These are phyloP conservation scores for Ogataea degrootiae DNA, from an alignment of 805 yeast species.

Conservation along the genomic window DNA sequence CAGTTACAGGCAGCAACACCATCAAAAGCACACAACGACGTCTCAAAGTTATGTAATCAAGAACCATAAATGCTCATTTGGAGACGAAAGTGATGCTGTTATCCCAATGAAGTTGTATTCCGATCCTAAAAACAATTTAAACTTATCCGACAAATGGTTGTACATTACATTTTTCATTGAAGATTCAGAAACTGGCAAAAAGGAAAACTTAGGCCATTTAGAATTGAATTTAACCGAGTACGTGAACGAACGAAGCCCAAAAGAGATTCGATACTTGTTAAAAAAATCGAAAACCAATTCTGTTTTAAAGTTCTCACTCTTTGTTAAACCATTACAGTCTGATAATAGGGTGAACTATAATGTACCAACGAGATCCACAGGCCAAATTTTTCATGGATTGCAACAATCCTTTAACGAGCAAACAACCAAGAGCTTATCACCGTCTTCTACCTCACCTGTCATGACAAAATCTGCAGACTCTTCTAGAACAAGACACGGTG, in stretches of 20 bases:
- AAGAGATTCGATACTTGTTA: constrained; percentile 60
- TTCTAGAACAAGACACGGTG: neutral
- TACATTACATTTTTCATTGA: constrained; percentile 34
- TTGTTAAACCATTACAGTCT: constrained; percentile 13
- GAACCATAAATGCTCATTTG: constrained; percentile 51
- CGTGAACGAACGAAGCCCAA: constrained; percentile 46
- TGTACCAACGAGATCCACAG: constrained; percentile 16
- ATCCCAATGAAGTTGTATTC: constrained; percentile 35
- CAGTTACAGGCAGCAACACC: constrained; percentile 13
- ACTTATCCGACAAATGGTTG: constrained; percentile 40
- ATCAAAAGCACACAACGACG: constrained; percentile 24
- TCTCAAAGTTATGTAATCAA: constrained; percentile 42
- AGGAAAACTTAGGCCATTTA: constrained; percentile 58
- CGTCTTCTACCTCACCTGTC: neutral
- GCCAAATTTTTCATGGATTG: constrained; percentile 22
- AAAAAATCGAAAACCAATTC: constrained; percentile 81
- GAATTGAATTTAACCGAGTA: constrained; percentile 71
- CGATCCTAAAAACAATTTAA: constrained; percentile 32
- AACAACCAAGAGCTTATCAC: neutral
- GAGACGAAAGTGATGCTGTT: constrained; percentile 19
- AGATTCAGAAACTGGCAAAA: constrained; percentile 27
- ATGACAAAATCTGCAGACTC: neutral
- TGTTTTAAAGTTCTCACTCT: constrained; percentile 58
- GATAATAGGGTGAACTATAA: constrained; percentile 12
- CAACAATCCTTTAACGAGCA: constrained; percentile 17